phyloP scores from a whole-genome alignment of 345 rosid species.

The Citrus australasica region DNA sequence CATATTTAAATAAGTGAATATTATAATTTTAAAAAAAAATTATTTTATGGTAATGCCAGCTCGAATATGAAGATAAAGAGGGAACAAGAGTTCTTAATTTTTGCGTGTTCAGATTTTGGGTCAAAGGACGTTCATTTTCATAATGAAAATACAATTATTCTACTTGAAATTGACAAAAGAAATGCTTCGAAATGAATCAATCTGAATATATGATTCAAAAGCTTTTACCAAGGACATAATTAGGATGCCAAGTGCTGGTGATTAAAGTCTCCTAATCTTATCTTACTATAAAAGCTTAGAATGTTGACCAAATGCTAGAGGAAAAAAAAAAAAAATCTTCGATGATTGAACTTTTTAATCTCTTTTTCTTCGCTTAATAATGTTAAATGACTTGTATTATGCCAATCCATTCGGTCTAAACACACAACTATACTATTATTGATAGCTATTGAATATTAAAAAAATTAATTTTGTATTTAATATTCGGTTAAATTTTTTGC shows the following conservation, averaged over 20 bases:
- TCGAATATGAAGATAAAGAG: neutral
- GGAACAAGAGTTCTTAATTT: neutral
- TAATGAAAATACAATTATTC: neutral
- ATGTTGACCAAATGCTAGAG: neutral
- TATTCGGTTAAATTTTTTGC: too few relatives aligned
- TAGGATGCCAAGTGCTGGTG: neutral
- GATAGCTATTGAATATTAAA: too few relatives aligned
- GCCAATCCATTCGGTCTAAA: neutral
- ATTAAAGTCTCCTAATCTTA: neutral
- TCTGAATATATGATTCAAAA: neutral
- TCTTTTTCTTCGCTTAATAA: neutral
- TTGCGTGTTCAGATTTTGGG: neutral
- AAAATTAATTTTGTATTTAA: too few relatives aligned
- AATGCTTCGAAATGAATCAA: neutral
- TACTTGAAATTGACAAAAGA: neutral
- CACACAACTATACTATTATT: too few relatives aligned
- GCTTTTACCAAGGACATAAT: neutral
- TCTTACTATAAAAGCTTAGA: neutral
- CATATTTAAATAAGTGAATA: neutral
- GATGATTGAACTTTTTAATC: neutral
- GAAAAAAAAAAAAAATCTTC: too few relatives aligned
- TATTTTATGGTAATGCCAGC: neutral
- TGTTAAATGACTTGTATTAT: neutral
- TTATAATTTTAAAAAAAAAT: rapidly evolving
- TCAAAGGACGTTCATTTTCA: neutral